Evolutionary conservation across 345 rosid species (phyloP).

Genomic region (Eucalyptus marginata): DNA sequence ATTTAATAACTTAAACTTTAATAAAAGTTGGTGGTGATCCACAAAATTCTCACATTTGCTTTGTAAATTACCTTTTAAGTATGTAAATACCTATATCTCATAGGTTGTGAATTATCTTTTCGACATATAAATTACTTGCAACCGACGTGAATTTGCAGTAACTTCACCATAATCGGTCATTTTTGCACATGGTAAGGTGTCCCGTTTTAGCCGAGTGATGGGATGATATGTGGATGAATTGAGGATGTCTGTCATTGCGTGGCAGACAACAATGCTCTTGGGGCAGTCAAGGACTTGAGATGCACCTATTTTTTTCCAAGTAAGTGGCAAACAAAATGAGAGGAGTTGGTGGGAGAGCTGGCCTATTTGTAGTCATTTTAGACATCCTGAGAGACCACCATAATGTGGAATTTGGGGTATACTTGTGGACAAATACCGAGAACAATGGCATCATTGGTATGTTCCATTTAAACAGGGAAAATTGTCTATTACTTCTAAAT

Average conservation of each 20-base stretch:
- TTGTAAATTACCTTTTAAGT: neutral
- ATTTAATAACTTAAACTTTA: no score
- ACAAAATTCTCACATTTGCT: no score
- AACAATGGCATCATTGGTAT: neutral
- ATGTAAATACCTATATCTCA: neutral
- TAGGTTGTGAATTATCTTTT: neutral
- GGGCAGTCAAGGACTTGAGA: neutral
- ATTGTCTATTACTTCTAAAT: no score
- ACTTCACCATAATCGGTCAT: neutral
- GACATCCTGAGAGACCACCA: neutral
- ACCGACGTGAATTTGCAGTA: neutral
- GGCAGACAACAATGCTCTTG: neutral
- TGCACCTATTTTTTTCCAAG: neutral
- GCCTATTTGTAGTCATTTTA: neutral
- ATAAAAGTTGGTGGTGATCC: fast-evolving
- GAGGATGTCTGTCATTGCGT: neutral
- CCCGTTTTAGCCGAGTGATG: neutral
- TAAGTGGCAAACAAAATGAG: neutral
- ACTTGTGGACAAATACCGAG: neutral
- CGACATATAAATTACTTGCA: neutral
- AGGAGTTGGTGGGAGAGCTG: neutral
- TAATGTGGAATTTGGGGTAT: neutral
- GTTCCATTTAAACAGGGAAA: neutral
- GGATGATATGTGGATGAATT: neutral
- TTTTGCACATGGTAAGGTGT: no score